Base-by-base conservation (phyloP, 2,329 filamentous ascomycete genomes). In the Xylaria arbuscula region DNA sequence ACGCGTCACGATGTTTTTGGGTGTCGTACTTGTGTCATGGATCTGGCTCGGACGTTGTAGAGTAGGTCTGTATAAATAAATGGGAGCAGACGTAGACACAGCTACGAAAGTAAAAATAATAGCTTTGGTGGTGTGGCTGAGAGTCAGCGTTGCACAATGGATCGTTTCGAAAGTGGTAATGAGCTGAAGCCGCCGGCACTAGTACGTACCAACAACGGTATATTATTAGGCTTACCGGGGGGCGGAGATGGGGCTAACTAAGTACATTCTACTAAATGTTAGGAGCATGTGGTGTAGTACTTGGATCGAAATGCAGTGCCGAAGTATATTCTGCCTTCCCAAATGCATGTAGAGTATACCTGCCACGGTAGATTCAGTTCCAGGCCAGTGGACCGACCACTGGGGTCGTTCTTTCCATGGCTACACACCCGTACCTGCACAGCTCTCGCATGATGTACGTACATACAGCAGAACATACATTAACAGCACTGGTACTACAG, bases 161-260 rank as follows among this genome's bases (percentile, higher is more conserved):
- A 64, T 68, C 61, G 61, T 68, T 68, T 68, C 40, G 50, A 64
- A 68, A 45, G 48, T 42, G 50, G 48, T 45, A 55, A 36, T 42
- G 13, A 48, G 40, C 34, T 38, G 50, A 53, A n/a, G 54, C 54
- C 11, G 24, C n/a, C 47, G 51, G 51, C 28, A 54, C 28, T n/a
- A 15, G 22, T 24, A 22, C 19, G 22, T 11, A 48, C 45, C 9
- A 48, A 8, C 19, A 9, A 7, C 11, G 19, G 9, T 38, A 36
- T 55, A 38, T 55, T 55, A 38, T 55, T 38, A 55, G n/a, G 51
- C 51, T 55, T 38, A 15, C n/a, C 17, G 6, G 51, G 28, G 51
- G 45, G 45, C 19, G 22, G 19, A 13, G 11, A 4, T 22, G 45
- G n/a, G 42, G 42, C n/a, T 7, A 47, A 42, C 17, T 13, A n/a